phyloP scores from a whole-genome alignment of 176 grass and related monocot species.

The Oryza officinalis region DNA sequence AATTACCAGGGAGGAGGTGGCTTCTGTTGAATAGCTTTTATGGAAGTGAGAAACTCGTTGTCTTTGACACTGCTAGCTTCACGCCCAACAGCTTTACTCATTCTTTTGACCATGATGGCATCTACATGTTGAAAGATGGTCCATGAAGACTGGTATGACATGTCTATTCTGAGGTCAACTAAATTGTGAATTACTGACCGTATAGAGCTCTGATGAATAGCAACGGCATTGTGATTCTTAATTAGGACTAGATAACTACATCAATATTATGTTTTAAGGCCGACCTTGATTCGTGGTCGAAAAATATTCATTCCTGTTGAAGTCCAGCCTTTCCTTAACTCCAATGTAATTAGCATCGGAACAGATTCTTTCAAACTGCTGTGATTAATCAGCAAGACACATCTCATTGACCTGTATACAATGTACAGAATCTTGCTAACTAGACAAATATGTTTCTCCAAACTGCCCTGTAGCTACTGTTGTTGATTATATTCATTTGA shows the following conservation, averaged over 20 bases:
- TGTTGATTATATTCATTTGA: background rate
- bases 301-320: constrained; percentile 39
- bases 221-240: constrained; percentile 34
- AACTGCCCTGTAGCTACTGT: background rate
- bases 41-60: constrained; percentile 25
- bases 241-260: constrained; percentile 31
- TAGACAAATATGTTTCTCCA: constrained; percentile 17
- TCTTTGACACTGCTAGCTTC: background rate
- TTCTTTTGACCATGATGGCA: constrained; percentile 33
- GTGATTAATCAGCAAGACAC: constrained; percentile 50
- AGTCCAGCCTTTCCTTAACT: constrained; percentile 34
- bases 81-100: constrained; percentile 26
- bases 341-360: constrained; percentile 53
- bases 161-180: constrained; percentile 29
- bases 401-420: constrained; percentile 28
- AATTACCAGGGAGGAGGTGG: constrained; percentile 35
- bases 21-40: constrained; percentile 28
- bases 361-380: constrained; percentile 42
- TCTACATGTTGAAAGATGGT: constrained; percentile 37
- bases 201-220: constrained; percentile 47
- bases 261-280: constrained; percentile 8
- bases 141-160: constrained; percentile 22
- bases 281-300: constrained; percentile 26
- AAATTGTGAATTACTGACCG: constrained; percentile 29
- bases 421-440: constrained; percentile 47